Evolutionary conservation across 805 yeast genomes (phyloP).

Genomic region (Candida krabiensis): DNA sequence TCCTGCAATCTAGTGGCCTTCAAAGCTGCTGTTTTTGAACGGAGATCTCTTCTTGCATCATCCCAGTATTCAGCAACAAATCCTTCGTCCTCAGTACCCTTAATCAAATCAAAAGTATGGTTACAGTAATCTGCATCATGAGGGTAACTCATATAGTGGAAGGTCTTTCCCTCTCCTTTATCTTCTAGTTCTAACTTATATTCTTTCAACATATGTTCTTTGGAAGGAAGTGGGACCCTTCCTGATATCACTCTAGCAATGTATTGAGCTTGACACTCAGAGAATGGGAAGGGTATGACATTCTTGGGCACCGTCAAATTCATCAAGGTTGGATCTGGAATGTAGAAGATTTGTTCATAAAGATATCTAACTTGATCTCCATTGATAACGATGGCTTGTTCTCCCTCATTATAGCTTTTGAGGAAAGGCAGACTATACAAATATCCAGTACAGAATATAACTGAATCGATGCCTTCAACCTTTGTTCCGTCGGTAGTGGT

Average conservation of each 20-base stretch:
- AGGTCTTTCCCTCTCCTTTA: constrained; percentile 48
- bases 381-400: constrained; percentile 27
- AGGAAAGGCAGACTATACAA: constrained; percentile 65
- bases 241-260: constrained; percentile 44
- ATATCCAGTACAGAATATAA: constrained; percentile 78
- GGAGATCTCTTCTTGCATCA: constrained; percentile 23
- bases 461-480: constrained; percentile 48
- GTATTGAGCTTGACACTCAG: constrained; percentile 49
- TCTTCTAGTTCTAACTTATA: constrained; percentile 34
- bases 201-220: constrained; percentile 34
- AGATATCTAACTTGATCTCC: constrained; percentile 39
- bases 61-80: constrained; percentile 34
- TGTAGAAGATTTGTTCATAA: constrained; percentile 48
- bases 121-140: constrained; percentile 60
- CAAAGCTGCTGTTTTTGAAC: constrained; percentile 26
- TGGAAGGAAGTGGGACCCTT: constrained; percentile 40
- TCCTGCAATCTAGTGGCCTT: constrained; percentile 29
- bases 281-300: constrained; percentile 51
- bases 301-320: constrained; percentile 43
- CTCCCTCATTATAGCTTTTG: constrained; percentile 32
- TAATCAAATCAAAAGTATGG: constrained; percentile 38
- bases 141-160: constrained; percentile 56
- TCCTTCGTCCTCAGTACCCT: constrained; percentile 35
- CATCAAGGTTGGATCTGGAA: constrained; percentile 45
- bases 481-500: constrained; percentile 49